A percentile compares a stretch with the other conserved stretches of the same genome.
Evolutionary conservation across 768 basidiomycete species (phyloP).

Genomic region (Filobasidium floriforme): DNA sequence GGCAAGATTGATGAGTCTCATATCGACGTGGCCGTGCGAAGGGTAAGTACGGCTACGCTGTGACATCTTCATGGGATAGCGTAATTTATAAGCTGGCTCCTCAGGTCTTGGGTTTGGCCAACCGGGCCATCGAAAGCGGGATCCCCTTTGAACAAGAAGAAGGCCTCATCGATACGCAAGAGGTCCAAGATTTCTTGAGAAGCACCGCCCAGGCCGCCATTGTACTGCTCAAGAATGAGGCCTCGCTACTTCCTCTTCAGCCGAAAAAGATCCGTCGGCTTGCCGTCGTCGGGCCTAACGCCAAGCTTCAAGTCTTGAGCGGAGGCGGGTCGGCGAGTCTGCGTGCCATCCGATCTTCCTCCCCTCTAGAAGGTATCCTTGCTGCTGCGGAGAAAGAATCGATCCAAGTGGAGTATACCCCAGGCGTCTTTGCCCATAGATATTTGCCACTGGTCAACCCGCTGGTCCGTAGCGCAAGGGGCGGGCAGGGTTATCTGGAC

Average conservation of each 20-base stretch:
- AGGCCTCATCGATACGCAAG: slow-evolving; percentile 3
- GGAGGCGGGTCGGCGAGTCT: slow-evolving; percentile 66
- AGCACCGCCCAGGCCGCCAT: slow-evolving; percentile 54
- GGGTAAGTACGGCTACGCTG: slow-evolving; percentile 9
- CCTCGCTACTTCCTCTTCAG: slow-evolving; percentile 50
- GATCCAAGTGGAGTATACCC: too few species aligned
- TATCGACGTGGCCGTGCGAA: slow-evolving; percentile 60
- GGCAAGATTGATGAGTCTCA: slow-evolving; percentile 60
- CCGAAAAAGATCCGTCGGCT: slow-evolving; percentile 48
- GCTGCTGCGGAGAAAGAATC: slow-evolving; percentile 47
- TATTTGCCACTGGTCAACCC: too few species aligned
- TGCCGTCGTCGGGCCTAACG: slow-evolving; percentile 65
- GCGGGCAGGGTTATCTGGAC: too few species aligned
- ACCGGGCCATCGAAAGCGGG: background rate
- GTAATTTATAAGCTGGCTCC: background rate
- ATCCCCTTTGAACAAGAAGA: background rate
- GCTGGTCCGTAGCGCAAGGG: too few species aligned
- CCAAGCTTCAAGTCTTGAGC: slow-evolving; percentile 59
- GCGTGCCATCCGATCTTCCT: slow-evolving; percentile 59
- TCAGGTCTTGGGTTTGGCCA: slow-evolving; percentile 4
- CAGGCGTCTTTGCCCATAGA: too few species aligned
- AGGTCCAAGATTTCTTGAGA: slow-evolving; percentile 6
- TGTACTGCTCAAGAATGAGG: slow-evolving; percentile 61
- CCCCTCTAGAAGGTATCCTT: slow-evolving; percentile 57
- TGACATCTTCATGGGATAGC: background rate